A percentile compares a stretch with the other conserved stretches of the same genome.
phyloP scores from a whole-genome alignment of 805 yeast genomes.

The Cyberlindnera bimundalis region DNA sequence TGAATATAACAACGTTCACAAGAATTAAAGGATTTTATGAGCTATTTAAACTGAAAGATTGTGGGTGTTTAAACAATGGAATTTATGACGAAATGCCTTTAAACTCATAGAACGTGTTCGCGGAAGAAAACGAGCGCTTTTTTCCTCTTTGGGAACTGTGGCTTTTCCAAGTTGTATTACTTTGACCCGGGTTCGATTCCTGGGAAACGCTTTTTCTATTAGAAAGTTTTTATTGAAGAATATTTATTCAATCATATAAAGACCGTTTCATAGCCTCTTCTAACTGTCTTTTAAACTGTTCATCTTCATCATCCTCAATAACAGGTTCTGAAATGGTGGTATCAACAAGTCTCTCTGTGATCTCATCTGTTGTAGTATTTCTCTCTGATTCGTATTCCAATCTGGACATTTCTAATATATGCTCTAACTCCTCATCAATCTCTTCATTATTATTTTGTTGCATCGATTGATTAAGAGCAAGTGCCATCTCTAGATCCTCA shows the following conservation, averaged over 20 bases:
- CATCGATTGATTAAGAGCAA: constrained; percentile 24
- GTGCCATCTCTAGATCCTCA: constrained; percentile 28
- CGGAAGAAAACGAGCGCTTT: not conserved
- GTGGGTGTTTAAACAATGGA: not conserved
- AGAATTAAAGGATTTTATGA: too few species aligned
- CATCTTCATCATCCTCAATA: constrained; percentile 12
- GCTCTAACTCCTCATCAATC: constrained; percentile 12
- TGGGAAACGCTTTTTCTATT: not conserved
- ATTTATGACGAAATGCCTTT: not conserved
- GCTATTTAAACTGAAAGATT: too few species aligned
- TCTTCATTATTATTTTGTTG: constrained; percentile 10
- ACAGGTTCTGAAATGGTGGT: not conserved
- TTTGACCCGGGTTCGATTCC: not conserved
- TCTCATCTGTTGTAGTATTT: not conserved
- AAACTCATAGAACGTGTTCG: constrained; percentile 1
- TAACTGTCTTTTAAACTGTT: constrained; percentile 18
- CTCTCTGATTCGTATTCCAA: constrained; percentile 10
- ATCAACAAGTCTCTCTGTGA: not conserved
- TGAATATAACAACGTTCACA: not conserved
- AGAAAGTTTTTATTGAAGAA: not conserved
- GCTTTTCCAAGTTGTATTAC: not conserved
- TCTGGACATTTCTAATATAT: constrained; percentile 12
- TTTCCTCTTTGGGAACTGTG: not conserved
- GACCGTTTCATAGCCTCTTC: constrained; percentile 27
- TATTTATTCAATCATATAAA: constrained; percentile 13